Base-by-base conservation (phyloP, 257 asterid species). In the Solanum ahanhuiri region DNA sequence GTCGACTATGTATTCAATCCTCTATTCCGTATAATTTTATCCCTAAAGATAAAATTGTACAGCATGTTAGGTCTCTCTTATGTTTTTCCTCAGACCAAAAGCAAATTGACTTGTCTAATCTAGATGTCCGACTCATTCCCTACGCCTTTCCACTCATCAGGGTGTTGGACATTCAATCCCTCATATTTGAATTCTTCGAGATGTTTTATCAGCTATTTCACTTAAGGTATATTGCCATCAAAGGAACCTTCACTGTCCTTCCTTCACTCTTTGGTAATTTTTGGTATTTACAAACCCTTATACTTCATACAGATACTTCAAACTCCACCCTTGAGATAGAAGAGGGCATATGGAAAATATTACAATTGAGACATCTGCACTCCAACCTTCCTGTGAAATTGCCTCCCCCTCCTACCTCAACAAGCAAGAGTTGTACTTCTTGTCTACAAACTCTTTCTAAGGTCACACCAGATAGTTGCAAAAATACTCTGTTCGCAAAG, bases 1-100 rank as follows among this genome's bases (percentile, higher is more conserved):
- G 89, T 20, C 93, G 93, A 7, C 69, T 92, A 4, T 64, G 34
- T 64, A 84, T 90, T 34, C 91, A 85, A 7, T 86, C 89, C 3
- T 25, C 83, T 31, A 86, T 87, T 5, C 20, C 9, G 4, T 18
- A 18, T 2, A 67, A 20, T 5, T 90, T 90, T 83, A 48, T 92
- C 12, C 48, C 82, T 1, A 7, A 9, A 22, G 66, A 72, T 85
- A 22, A 72, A 43, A 5, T 4, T 48, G 7, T 48, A 48, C 58
- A 14, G 20, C 51, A 70, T 2, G 77, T 91, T 6, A 92, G 93
- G 3, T 92, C 93, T 15, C 85, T 92, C 75, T 51, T 25, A 43
- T 84, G 92, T 67, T 88, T 87, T 58, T 83, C 90, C 20, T 79
- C 84, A 12, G 0, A 25, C 30, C 72, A n/a, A 30, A 88, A 89